Evolutionary conservation across 2,329 filamentous ascomycete genomes (phyloP).

Genomic region (Fusarium tupiense): DNA sequence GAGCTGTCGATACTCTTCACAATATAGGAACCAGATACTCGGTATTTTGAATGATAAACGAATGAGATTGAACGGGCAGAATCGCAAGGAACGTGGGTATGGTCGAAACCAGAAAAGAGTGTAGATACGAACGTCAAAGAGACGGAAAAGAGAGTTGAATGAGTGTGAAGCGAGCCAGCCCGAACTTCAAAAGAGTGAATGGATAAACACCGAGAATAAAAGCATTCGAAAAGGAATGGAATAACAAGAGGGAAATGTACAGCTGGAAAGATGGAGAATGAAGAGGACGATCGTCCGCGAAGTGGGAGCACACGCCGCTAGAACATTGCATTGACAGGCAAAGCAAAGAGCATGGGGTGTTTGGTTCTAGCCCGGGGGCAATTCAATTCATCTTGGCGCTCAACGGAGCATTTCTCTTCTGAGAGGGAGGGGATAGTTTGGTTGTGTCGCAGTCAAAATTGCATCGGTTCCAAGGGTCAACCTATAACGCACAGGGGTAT

Average conservation of each 20-base stretch:
- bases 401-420: conserved; percentile 16
- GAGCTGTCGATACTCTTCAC: not conserved
- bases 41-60: conserved; percentile 21
- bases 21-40: not conserved
- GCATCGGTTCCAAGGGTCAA: conserved; percentile 45
- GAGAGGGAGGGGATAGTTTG: conserved; percentile 7
- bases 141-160: conserved; percentile 12
- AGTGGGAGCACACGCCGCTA: conserved; percentile 16
- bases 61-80: conserved; percentile 33
- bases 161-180: conserved; percentile 39
- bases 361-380: conserved; percentile 6
- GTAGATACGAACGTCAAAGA: conserved; percentile 19
- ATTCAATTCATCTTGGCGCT: conserved; percentile 26
- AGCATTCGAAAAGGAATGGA: conserved; percentile 36
- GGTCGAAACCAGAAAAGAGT: conserved; percentile 15
- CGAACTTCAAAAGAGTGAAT: conserved; percentile 32
- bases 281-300: conserved; percentile 12
- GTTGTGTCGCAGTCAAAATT: conserved; percentile 42
- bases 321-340: conserved; percentile 20
- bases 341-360: conserved; percentile 1
- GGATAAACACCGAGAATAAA: conserved; percentile 16
- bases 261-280: conserved; percentile 25
- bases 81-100: conserved; percentile 36
- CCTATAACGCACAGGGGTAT: conserved; percentile 30
- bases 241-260: conserved; percentile 27